Conservation (phyloP, 1,284 basidiomycete genomes). For the Irpex lacteus region DNA sequence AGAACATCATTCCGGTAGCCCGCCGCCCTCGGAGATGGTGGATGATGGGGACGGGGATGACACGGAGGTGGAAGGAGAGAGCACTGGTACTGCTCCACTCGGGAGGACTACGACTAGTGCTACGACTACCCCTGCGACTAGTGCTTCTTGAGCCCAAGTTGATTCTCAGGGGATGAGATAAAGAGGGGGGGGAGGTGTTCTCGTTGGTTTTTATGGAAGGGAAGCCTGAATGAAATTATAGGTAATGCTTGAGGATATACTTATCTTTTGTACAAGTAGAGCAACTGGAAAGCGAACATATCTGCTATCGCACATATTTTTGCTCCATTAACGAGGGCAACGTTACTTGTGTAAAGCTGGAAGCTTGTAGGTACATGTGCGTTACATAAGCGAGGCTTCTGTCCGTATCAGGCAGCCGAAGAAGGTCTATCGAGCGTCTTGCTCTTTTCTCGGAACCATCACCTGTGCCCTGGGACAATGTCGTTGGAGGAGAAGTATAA, state of each 20-base stretch:
- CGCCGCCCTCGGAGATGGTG: constrained; percentile 33
- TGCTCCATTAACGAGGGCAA: not conserved
- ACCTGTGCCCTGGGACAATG: not conserved
- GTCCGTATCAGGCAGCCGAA: not conserved
- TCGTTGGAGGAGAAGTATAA: not conserved
- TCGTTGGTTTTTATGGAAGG: not conserved
- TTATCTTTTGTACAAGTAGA: not conserved
- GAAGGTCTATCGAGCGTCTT: not conserved
- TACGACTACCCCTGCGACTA: too few species aligned
- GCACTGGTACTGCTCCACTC: constrained; percentile 7
- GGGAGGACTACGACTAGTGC: constrained; percentile 11
- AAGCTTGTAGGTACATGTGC: not conserved
- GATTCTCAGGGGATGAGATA: not conserved
- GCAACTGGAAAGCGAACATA: not conserved
- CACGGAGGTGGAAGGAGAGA: constrained; percentile 27
- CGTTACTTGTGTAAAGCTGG: not conserved
- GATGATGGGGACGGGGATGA: constrained; percentile 28
- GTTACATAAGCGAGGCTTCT: not conserved
- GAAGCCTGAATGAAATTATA: not conserved
- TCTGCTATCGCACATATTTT: not conserved
- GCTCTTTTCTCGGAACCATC: not conserved
- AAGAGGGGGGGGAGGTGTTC: not conserved
- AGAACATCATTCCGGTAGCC: constrained; percentile 9
- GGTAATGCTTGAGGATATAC: not conserved
- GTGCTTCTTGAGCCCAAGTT: not conserved